Evolutionary conservation across 2,329 filamentous ascomycete species (phyloP), one percentile per base, ranked within the genome.

Genomic region (Colletotrichum cereale): DNA sequence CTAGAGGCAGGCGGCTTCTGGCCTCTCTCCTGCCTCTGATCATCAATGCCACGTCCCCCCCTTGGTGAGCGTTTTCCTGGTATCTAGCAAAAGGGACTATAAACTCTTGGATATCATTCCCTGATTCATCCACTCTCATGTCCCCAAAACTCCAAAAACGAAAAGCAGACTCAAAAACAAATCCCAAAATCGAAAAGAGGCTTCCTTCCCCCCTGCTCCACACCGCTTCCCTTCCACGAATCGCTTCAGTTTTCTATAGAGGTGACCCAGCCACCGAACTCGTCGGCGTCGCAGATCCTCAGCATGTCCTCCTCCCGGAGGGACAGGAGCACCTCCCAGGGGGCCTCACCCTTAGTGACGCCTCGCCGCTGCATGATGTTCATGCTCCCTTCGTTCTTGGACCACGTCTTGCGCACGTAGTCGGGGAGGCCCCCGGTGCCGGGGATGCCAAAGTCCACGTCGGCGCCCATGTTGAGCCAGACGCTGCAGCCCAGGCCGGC

Each of bases 391-490:
- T 70, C 70, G 26, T 70, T 71, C 6, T 66, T 61, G n/a, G 70
- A 72, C 44, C 52, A 72, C 34, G 70, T 72, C 62, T 72, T 71
- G 42, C 70, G 70, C 7, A 72, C 38, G 3, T 38, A 62, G 14
- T 71, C 66, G 2, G 70, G 55, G 26, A n/a, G 55, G 0, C 70
- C 70, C 0, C 24, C 18, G 2, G 70, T 72, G 0, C 70, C 70
- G 2, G 70, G 66, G n/a, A 72, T 72, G 0, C 40, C 16, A 18
- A 72, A 72, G 66, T 72, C 66, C 7, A 72, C 40, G 4, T 72
- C 70, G 26, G 66, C 70, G 11, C 70, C 70, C 70, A 72, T 71
- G 40, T 72, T 61, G 7, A 38, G 26, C 70, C 70, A 72, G 26
- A 72, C 70, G 3, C 55, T 65, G 52, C 70, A 72, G 7, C 61